Base-by-base conservation (phyloP, 2,329 filamentous ascomycete genomes). In the Exophiala bonariae region DNA sequence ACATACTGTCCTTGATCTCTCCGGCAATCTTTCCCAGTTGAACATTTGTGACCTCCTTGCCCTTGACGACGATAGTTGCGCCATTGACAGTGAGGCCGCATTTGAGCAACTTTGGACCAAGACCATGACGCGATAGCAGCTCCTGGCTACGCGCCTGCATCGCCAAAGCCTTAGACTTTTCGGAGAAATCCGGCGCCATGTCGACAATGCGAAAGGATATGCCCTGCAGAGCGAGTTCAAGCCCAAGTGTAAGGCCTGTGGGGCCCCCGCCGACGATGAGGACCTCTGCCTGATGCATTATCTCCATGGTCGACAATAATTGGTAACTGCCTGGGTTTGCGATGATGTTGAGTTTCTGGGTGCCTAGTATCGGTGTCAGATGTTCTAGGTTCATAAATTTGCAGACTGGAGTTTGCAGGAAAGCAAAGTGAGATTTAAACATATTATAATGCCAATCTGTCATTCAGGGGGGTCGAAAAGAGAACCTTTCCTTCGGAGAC, bases 141-240 rank as follows among this genome's bases (percentile, higher is more conserved):
- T 74, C 71, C 3, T 73, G 58, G 1, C 70, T 73, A 5, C 71
- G 63, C 5, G 69, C 68, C 39, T 71, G 69, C 3, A 73, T 55
- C 0, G 69, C 70, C 50, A 71, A 69, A 1, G 71, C 71, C 43
- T 72, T 70, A 9, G 70, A 71, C 1, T 66, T 65, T 52, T 69
- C 66, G 7, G 71, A 52, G 1, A 63, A 65, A 0, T 56, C 56
- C 1, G 70, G 56, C 43, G 72, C 73, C 2, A 66, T 59, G 47
- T 75, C 72, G 22, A 74, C 58, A 54, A 70, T 73, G 3, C 72
- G 58, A 6, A 74, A 68, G 18, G 50, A 60, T 14, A 75, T 56
- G 11, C 72, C 72, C 46, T 71, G 71, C 20, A 71, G 68, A 6
- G 72, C 66, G 16, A 76, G 63, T 8, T 72, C 62, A 2, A 73